Evolutionary conservation across 78 protist genomes (phyloP), one percentile per base, ranked within the genome.

Genomic region (Isochrysis galbana): DNA sequence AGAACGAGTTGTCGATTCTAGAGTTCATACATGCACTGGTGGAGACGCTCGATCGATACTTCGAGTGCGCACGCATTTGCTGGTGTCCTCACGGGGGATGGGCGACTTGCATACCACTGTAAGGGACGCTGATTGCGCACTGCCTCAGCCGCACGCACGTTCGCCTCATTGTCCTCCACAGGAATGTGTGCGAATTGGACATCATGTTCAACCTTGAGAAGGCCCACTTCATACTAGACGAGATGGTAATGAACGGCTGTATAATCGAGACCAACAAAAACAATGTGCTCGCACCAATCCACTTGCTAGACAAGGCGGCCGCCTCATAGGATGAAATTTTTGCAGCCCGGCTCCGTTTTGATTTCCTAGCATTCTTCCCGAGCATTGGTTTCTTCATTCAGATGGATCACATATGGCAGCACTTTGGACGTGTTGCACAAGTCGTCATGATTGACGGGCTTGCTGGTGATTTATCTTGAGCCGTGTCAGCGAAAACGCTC

Each of bases 141-240:
- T n/a, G n/a, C n/a, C n/a, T n/a, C n/a, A n/a, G n/a, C n/a, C n/a
- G n/a, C n/a, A n/a, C n/a, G n/a, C n/a, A n/a, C n/a, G n/a, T n/a
- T n/a, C n/a, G n/a, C n/a, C n/a, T n/a, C n/a, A n/a, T n/a, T n/a
- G n/a, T n/a, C 19, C 67, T 11, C 67, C 67, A 54, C 67, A 19
- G n/a, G 67, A 11, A 54, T n/a, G n/a, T n/a, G 93, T 96, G 97
- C 91, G 97, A 96, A 77, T 82, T 96, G 36, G 97, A 98, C 94
- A 95, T 98, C 25, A 98, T 98, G 99, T 96, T 96, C 91, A 94
- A 97, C 95, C 26, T 98, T 29, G 99, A 98, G 7, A 97, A 97
- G 93, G 99, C 98, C 26, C 98, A 98, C 94, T 94, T 97, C 88
- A 95, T 98, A 5, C 89, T 98, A 4, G 98, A 97, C 90, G 99